phyloP scores from a whole-genome alignment of 306 rosid genomes.

The Astragalus membranaceus region DNA sequence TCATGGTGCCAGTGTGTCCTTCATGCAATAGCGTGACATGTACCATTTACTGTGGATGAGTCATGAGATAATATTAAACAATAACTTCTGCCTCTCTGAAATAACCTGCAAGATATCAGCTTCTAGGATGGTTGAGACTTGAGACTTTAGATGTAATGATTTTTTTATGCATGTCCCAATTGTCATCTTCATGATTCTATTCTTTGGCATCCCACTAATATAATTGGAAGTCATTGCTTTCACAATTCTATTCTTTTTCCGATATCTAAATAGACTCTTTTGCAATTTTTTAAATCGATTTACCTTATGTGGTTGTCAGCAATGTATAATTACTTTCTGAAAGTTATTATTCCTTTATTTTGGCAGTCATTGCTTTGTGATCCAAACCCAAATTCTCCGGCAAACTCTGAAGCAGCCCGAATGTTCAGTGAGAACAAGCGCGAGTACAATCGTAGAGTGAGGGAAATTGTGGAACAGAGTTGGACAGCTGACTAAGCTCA shows the following conservation, averaged over 20 bases:
- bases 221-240: background rate
- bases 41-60: background rate
- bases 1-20: background rate
- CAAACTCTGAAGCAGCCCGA: conserved; percentile 93
- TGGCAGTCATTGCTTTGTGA: conserved; percentile 87
- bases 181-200: background rate
- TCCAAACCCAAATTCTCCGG: conserved; percentile 97
- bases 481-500: conserved; percentile 80
- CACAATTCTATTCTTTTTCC: too few relatives aligned
- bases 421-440: conserved; percentile 92
- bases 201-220: background rate
- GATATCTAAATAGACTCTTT: background rate
- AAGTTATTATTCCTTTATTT: conserved; percentile 2
- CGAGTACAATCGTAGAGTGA: conserved; percentile 80
- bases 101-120: background rate
- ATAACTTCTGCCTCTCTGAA: background rate
- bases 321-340: background rate
- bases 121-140: background rate
- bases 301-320: background rate
- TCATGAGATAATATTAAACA: background rate
- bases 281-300: background rate
- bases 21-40: background rate
- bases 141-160: background rate
- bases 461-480: conserved; percentile 93
- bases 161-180: background rate